Conservation (phyloP, 495 filamentous ascomycete genomes). For the Aspergillus sparsus region DNA sequence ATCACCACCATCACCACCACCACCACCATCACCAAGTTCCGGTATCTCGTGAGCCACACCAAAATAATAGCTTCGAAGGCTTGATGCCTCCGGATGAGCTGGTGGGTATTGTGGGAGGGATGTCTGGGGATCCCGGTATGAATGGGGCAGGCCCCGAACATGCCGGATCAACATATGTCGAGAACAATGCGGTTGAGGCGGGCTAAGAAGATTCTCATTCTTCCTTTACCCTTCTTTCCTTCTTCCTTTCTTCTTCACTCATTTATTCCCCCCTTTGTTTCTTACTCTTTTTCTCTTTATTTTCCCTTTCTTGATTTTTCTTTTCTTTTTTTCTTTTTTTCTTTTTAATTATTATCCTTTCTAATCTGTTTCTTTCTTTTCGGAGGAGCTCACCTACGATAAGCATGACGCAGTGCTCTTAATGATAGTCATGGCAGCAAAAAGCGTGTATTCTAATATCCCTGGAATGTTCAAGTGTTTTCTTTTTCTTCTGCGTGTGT, state of each 20-base stretch:
- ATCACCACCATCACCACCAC: conserved; percentile 22
- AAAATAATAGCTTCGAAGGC: conserved; percentile 39
- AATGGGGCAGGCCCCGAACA: conserved; percentile 45
- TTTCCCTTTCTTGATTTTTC: not conserved
- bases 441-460: conserved; percentile 28
- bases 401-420: conserved; percentile 1
- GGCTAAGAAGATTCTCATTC: conserved; percentile 23
- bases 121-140: conserved; percentile 40
- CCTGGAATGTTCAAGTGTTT: not conserved
- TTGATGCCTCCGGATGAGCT: conserved; percentile 43
- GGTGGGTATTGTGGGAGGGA: conserved; percentile 45
- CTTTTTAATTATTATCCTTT: not conserved
- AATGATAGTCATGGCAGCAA: conserved; percentile 26
- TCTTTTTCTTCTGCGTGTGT: conserved; percentile 6
- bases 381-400: not conserved
- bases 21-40: conserved; percentile 19
- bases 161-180: conserved; percentile 33
- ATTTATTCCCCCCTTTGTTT: no score
- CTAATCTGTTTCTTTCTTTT: not conserved
- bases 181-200: conserved; percentile 39
- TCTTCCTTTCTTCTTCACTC: not conserved
- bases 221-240: not conserved
- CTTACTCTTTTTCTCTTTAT: not conserved
- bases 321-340: not conserved
- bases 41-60: conserved; percentile 41